Percentiles rank a stretch among this genome's conserved stretches.
Evolutionary conservation across 345 rosid genomes (phyloP).

Genomic region (Physaria fendleri): DNA sequence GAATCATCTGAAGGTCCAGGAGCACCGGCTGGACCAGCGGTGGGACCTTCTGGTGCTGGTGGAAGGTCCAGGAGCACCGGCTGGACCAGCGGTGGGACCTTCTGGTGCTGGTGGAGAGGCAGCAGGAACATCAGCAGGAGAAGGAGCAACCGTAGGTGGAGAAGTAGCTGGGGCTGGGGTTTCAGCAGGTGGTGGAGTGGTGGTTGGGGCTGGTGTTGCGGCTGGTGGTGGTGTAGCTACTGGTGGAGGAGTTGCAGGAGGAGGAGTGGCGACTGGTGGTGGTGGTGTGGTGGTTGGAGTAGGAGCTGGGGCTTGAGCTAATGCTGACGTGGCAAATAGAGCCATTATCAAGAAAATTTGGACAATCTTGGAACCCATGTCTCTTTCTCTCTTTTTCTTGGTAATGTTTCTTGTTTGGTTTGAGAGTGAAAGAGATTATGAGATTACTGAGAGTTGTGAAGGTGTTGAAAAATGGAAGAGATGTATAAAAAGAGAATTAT

Average conservation of each 20-base stretch:
- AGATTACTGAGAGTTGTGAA: slow-evolving; percentile 16
- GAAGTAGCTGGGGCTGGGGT: slow-evolving; percentile 21
- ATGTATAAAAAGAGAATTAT: slow-evolving; percentile 23
- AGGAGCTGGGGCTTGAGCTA: slow-evolving; percentile 31
- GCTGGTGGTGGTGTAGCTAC: slow-evolving; percentile 20
- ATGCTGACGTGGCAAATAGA: slow-evolving; percentile 22
- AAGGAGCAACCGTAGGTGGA: slow-evolving; percentile 20
- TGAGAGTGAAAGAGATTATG: no score
- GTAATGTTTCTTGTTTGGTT: not conserved
- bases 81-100: slow-evolving; percentile 14
- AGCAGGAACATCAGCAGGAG: slow-evolving; percentile 25
- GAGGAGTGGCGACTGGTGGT: slow-evolving; percentile 10
- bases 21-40: slow-evolving; percentile 14
- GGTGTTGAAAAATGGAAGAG: slow-evolving; percentile 2
- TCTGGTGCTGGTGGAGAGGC: slow-evolving; percentile 28
- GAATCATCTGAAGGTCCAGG: slow-evolving; percentile 24
- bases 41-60: slow-evolving; percentile 22
- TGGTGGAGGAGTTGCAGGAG: slow-evolving; percentile 19
- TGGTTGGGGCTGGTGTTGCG: slow-evolving; percentile 18
- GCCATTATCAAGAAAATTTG: slow-evolving; percentile 21
- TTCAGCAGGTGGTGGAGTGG: slow-evolving; percentile 25
- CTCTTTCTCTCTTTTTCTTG: not conserved
- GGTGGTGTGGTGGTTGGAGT: slow-evolving; percentile 23
- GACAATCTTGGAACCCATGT: slow-evolving; percentile 19
- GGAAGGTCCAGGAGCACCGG: slow-evolving; percentile 27